These are phyloP conservation scores for Populus ilicifolia DNA, from an alignment of 345 rosid species.

Conservation along the genomic window DNA sequence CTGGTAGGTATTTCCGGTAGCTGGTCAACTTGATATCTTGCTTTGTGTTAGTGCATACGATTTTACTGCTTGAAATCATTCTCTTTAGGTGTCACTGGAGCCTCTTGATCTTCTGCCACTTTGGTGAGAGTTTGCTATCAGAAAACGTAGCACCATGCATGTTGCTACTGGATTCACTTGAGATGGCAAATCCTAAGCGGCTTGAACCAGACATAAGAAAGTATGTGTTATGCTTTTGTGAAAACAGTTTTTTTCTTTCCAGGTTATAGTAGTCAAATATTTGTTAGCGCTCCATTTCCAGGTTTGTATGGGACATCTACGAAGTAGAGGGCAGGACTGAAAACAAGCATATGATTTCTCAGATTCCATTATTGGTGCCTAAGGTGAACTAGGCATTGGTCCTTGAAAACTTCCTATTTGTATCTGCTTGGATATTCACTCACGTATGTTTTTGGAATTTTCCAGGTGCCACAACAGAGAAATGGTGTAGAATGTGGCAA, in stretches of 20 bases:
- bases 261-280: background rate
- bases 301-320: conserved; percentile 60
- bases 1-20: conserved; percentile 35
- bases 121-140: conserved; percentile 46
- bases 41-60: background rate
- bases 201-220: conserved; percentile 62
- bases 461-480: conserved; percentile 70
- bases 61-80: conserved; percentile 12
- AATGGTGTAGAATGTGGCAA: conserved; percentile 63
- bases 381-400: background rate
- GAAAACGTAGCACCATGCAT: conserved; percentile 45
- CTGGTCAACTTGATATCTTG: background rate
- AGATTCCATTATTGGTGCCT: conserved; percentile 13
- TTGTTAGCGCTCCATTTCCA: conserved; percentile 9
- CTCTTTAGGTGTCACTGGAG: conserved; percentile 52
- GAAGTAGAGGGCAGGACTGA: conserved; percentile 45
- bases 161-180: conserved; percentile 65
- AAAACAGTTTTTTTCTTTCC: background rate
- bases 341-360: conserved; percentile 29
- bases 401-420: background rate
- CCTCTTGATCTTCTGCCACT: conserved; percentile 70
- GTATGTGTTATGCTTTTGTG: conserved; percentile 16
- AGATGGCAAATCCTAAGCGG: conserved; percentile 43
- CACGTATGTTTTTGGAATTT: background rate
- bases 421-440: background rate